Percentiles rank a stretch among this genome's conserved stretches.
These are phyloP conservation scores for Lasiosphaeria hispida DNA, from an alignment of 495 filamentous ascomycete genomes.

Conservation along the genomic window DNA sequence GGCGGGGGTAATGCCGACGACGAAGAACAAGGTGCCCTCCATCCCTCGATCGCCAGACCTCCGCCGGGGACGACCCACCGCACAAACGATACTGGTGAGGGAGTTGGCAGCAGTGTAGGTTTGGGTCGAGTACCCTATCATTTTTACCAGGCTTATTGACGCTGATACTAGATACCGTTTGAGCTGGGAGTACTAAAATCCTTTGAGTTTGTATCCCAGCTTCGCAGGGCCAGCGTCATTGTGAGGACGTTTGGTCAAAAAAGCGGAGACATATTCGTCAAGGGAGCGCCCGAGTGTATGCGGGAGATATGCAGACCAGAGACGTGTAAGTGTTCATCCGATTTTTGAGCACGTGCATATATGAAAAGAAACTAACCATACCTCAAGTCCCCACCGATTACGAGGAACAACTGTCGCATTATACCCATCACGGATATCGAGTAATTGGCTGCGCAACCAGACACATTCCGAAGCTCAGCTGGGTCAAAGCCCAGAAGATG, in stretches of 20 bases:
- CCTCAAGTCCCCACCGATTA: conserved; percentile 81
- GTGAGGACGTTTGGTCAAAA: conserved; percentile 79
- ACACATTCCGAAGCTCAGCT: conserved; percentile 78
- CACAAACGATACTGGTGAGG: conserved; percentile 36
- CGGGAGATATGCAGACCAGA: conserved; percentile 82
- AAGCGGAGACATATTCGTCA: conserved; percentile 84
- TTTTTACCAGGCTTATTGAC: no score
- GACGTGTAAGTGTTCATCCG: conserved; percentile 58
- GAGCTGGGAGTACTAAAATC: conserved; percentile 84
- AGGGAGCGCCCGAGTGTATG: conserved; percentile 96
- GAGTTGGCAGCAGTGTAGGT: conserved; percentile 8
- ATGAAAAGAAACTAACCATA: conserved; percentile 14
- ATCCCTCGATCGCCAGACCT: conserved; percentile 82
- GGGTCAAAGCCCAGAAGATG: conserved; percentile 94
- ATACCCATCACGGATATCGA: conserved; percentile 92
- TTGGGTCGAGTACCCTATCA: no score
- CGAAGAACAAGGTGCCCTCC: conserved; percentile 63
- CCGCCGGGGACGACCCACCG: conserved; percentile 60
- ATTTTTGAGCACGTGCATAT: neutral
- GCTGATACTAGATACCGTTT: conserved; percentile 40
- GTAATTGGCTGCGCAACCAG: conserved; percentile 97
- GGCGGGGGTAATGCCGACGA: conserved; percentile 54
- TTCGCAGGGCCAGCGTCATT: conserved; percentile 89
- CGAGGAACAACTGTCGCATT: conserved; percentile 79
- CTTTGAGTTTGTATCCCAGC: conserved; percentile 96